phyloP scores from a whole-genome alignment of 768 basidiomycete genomes.

The Imleria badia region DNA sequence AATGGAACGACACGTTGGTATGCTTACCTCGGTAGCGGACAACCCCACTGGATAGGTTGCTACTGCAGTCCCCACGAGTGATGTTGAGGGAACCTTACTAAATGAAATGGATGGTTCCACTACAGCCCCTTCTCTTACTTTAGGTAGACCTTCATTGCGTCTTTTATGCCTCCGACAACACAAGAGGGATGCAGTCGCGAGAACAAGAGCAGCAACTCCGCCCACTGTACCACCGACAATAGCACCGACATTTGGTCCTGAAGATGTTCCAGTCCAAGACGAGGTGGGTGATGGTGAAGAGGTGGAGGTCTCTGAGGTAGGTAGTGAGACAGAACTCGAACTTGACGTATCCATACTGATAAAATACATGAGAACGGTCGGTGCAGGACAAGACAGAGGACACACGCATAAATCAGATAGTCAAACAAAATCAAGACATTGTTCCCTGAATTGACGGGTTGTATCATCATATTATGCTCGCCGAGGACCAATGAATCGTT shows the following conservation, averaged over 20 bases:
- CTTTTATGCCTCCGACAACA: conserved; percentile 5
- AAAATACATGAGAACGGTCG: not conserved
- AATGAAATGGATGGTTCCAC: conserved; percentile 6
- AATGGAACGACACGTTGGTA: not conserved
- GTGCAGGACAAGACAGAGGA: not conserved
- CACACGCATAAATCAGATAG: conserved; percentile 20
- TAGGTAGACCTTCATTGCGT: not conserved
- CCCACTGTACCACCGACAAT: conserved; percentile 10
- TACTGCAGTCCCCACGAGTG: not conserved
- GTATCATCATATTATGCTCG: conserved; percentile 8
- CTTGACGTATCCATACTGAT: conserved; percentile 3
- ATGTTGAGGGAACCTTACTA: not conserved
- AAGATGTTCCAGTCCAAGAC: not conserved
- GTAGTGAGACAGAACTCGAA: not conserved
- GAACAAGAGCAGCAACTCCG: not conserved
- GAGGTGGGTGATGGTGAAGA: not conserved
- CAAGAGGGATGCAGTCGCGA: not conserved
- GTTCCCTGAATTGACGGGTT: not conserved
- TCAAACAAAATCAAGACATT: conserved; percentile 15
- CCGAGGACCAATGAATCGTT: conserved; percentile 4
- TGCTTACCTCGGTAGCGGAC: not conserved
- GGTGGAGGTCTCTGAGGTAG: not conserved
- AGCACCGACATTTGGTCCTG: not conserved
- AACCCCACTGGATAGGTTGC: too few relatives aligned
- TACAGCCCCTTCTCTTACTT: not conserved